Evolutionary conservation across 139 green algal genomes (phyloP), one percentile per base, ranked within the genome.

Genomic region (Chlamydomonas sphaeroides): DNA sequence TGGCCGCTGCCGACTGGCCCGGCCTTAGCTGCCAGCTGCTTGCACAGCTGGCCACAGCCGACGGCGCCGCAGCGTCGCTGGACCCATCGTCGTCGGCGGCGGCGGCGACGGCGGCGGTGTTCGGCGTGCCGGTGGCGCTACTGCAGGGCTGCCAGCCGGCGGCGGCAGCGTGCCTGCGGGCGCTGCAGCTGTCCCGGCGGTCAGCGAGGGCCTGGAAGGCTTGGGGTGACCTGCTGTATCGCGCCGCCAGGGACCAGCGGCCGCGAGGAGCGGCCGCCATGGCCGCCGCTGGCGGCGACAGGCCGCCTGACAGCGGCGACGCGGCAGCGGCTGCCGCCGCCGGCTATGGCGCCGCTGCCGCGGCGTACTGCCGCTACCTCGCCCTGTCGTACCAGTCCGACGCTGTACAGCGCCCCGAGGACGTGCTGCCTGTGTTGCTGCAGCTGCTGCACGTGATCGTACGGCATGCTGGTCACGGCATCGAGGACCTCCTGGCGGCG

Each of bases 291-390:
- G 74, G 68, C 28, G 26, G 85, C 85, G 7, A 82, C 74, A 0
- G 84, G 45, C 11, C 11, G 45, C 45, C 11, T 53, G 45, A 14
- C 45, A 14, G 45, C 45, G 10, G 45, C 45, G n/a, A n/a, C 45
- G 45, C 45, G 11, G 69, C 48, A 30, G 41, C 3, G 21, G 65
- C 65, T 70, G 75, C 62, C 14, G 32, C 42, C 20, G 49, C 69
- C 2, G 85, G 73, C 2, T 84, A 83, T 53, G 68, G 35, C 33
- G 85, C 85, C 10, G 85, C 75, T 0, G 85, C 66, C 28, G 75
- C 85, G 28, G 86, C 86, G 36, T 84, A 89, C 82, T 87, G 89
- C 65, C 42, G 57, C 10, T 88, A 88, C 84, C 85, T 92, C 20
- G n/a, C 51, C 1, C 36, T 85, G 23, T 72, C 83, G 39, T 72